These are phyloP conservation scores for Cutaneotrichosporon sp. DNA, from an alignment of 1,284 basidiomycete species.

Conservation along the genomic window DNA sequence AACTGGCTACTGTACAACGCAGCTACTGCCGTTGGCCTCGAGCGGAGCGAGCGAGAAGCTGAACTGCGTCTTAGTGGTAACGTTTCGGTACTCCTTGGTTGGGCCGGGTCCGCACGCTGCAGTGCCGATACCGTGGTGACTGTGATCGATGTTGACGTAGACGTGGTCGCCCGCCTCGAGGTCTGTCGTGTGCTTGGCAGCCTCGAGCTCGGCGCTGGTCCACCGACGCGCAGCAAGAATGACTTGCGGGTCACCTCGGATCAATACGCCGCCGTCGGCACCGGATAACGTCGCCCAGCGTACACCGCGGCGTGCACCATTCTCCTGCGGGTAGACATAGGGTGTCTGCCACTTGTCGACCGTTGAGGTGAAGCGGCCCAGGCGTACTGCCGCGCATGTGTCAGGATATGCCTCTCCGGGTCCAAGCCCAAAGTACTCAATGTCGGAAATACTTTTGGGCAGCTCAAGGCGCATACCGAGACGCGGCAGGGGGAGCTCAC, in stretches of 20 bases:
- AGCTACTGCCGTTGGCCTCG: not conserved
- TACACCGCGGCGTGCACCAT: constrained; percentile 16
- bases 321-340: constrained; percentile 25
- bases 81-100: constrained; percentile 10
- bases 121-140: constrained; percentile 14
- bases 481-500: constrained; percentile 13
- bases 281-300: constrained; percentile 11
- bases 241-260: constrained; percentile 2
- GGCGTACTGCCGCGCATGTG: not conserved
- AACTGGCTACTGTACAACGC: not conserved
- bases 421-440: constrained; percentile 19
- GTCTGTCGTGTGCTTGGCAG: constrained; percentile 12
- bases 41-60: constrained; percentile 1
- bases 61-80: constrained; percentile 2
- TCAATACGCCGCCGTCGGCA: not conserved
- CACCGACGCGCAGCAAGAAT: constrained; percentile 20
- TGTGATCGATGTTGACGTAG: constrained; percentile 20
- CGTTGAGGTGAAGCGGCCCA: constrained; percentile 6
- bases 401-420: constrained; percentile 21
- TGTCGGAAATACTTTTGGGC: constrained; percentile 2
- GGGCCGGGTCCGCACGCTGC: constrained; percentile 19
- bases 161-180: constrained; percentile 13
- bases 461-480: constrained; percentile 16
- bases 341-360: constrained; percentile 22
- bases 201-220: constrained; percentile 16